phyloP scores from a whole-genome alignment of 192 early-diverging fungal genomes.

The Tieghemiomyces parasiticus region DNA sequence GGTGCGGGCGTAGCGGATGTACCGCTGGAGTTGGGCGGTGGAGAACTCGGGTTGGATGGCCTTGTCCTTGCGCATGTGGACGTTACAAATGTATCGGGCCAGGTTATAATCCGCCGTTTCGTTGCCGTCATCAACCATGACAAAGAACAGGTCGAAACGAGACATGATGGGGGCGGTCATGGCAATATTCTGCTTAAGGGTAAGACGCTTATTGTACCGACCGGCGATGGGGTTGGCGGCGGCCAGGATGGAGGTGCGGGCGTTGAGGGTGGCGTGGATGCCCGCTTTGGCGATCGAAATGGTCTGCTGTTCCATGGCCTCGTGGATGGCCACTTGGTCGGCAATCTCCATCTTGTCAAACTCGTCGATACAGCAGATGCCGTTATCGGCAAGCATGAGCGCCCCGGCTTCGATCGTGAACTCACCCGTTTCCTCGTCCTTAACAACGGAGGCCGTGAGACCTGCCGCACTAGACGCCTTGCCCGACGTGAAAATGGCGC shows the following conservation, averaged over 20 bases:
- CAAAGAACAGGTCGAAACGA: constrained; percentile 96
- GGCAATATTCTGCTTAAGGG: constrained; percentile 88
- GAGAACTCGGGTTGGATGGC: constrained; percentile 57
- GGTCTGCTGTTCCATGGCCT: constrained; percentile 99
- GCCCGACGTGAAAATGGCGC: constrained; percentile 91
- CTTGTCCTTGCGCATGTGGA: constrained; percentile 56
- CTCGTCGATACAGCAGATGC: constrained; percentile 97
- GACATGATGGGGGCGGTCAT: constrained; percentile 98
- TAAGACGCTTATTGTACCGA: constrained; percentile 89
- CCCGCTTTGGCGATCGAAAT: constrained; percentile 94
- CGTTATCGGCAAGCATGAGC: constrained; percentile 94
- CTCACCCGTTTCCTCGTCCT: constrained; percentile 95
- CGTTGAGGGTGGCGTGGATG: constrained; percentile 89
- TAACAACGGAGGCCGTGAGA: constrained; percentile 85
- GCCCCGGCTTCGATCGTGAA: constrained; percentile 97
- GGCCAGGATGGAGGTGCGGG: constrained; percentile 86
- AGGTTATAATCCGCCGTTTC: constrained; percentile 77
- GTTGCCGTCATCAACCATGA: constrained; percentile 88
- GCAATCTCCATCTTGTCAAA: constrained; percentile 97
- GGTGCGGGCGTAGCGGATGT: constrained; percentile 79
- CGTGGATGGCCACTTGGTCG: constrained; percentile 99
- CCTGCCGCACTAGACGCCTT: constrained; percentile 93
- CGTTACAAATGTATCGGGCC: constrained; percentile 79
- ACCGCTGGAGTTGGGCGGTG: constrained; percentile 61
- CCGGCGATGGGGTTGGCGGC: constrained; percentile 94